Base-by-base conservation (phyloP, 2,329 filamentous ascomycete genomes). In the Epichloe uncinata region DNA sequence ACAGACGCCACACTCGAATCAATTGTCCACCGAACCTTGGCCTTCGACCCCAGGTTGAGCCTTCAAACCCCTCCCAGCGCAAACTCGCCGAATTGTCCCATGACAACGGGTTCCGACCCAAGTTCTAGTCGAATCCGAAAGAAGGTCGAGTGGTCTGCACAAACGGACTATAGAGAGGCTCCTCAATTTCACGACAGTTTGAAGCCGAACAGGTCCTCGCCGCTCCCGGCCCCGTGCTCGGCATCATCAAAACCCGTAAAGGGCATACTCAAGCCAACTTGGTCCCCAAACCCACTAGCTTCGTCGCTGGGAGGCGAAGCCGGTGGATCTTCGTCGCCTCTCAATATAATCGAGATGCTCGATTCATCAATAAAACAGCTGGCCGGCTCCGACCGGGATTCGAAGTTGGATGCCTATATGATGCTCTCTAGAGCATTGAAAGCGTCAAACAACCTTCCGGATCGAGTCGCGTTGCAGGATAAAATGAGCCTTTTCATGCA, bases 221-320 rank as follows among this genome's bases (percentile, higher is more conserved):
- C 73, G 35, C 52, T 69, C 50, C 63, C 73, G 52, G 58, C 63
- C 52, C 58, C 69, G 54, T 62, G 71, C 51, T 62, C 70, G 50
- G 51, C 45, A 36, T 55, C 66, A 52, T 60, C 68, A 6, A 74
- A 68, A 53, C 77, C 77, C 6, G 64, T 75, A 55, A 81, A 79
- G 59, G 74, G 77, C 3, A 98, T 98, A 48, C 75, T 98, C 52
- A 98, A 98, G 64, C 75, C 81, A 20, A 77, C 75, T 2, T 66
- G 73, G 49, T 73, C 65, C 61, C 69, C 66, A 7, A 74, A 73
- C 49, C 67, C 69, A 2, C 66, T 73, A 54, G 66, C 69, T 58
- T 64, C 66, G 9, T 61, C 63, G 26, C 54, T 66, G 3, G 65
- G 67, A 63, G 54, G 67, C 67, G 52, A 73, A 70, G 56, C 73